phyloP scores from a whole-genome alignment of 2,329 filamentous ascomycete species.

The Aspergillus transmontanensis region DNA sequence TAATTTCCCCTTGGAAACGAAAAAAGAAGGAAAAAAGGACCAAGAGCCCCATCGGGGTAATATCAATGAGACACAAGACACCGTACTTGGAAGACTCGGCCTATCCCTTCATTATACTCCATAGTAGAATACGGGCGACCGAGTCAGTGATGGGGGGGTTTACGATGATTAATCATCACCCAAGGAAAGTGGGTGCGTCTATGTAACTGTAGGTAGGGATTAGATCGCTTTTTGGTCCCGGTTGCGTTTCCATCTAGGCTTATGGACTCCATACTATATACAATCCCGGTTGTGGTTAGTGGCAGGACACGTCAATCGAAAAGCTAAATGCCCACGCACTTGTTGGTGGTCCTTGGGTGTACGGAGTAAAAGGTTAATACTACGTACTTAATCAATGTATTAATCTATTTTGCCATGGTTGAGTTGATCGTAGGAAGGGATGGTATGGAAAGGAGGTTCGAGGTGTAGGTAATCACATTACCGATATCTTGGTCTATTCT shows the following conservation, averaged over 20 bases:
- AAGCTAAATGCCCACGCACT: slow-evolving; percentile 1
- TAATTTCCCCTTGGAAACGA: not conserved
- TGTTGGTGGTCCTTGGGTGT: too few relatives aligned
- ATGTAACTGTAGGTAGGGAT: too few relatives aligned
- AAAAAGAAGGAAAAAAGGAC: not conserved
- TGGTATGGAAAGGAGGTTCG: too few relatives aligned
- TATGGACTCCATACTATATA: not conserved
- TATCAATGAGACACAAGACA: not conserved
- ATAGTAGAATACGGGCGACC: not conserved
- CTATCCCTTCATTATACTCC: not conserved
- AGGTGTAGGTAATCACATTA: too few relatives aligned
- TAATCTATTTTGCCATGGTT: not conserved
- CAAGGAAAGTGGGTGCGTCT: too few relatives aligned
- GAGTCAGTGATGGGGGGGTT: too few relatives aligned
- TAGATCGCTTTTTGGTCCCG: too few relatives aligned
- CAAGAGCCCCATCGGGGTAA: not conserved
- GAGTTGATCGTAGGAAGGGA: too few relatives aligned
- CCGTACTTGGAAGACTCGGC: too few relatives aligned
- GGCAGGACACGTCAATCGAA: slow-evolving; percentile 3
- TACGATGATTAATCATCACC: not conserved
- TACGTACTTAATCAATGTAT: not conserved
- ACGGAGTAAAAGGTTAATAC: too few relatives aligned
- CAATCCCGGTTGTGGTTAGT: not conserved
- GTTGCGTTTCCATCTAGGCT: too few relatives aligned
- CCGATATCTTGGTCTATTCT: too few relatives aligned